Conservation (phyloP, 257 asterid species). For the Eucommia ulmoides region DNA sequence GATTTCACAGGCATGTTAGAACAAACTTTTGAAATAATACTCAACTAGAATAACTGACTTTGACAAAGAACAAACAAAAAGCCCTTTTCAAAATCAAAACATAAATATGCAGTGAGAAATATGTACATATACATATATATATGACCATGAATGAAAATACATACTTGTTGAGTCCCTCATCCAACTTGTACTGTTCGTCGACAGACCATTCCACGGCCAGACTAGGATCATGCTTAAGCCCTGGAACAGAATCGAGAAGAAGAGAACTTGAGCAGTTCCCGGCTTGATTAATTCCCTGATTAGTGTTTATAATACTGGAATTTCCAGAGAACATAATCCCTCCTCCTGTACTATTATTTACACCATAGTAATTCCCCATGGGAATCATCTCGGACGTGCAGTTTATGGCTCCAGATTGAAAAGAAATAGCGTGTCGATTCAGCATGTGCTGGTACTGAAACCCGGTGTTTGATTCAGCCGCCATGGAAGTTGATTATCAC, state of each 20-base stretch:
- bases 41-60: too few relatives aligned
- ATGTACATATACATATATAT: too few relatives aligned
- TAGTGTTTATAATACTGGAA: conserved; percentile 9
- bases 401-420: conserved; percentile 27
- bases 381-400: conserved; percentile 32
- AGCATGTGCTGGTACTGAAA: conserved; percentile 23
- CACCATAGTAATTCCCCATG: conserved; percentile 29
- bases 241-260: conserved; percentile 51
- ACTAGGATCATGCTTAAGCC: conserved; percentile 70
- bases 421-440: conserved; percentile 23
- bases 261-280: conserved; percentile 31
- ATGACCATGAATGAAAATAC: conserved; percentile 44
- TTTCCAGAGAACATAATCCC: conserved; percentile 33
- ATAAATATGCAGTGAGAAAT: too few relatives aligned
- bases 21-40: too few relatives aligned
- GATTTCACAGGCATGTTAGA: too few relatives aligned
- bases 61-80: too few relatives aligned
- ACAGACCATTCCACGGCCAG: conserved; percentile 75
- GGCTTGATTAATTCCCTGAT: conserved; percentile 22
- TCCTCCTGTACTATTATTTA: conserved; percentile 27
- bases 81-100: too few relatives aligned
- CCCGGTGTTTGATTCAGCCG: conserved; percentile 49
- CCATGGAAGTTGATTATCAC: conserved; percentile 28
- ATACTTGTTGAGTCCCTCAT: conserved; percentile 85
- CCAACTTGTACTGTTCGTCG: conserved; percentile 62